A percentile compares a stretch with the other conserved stretches of the same genome.
Evolutionary conservation across 768 basidiomycete genomes (phyloP).

Genomic region (Paxillus involutus): DNA sequence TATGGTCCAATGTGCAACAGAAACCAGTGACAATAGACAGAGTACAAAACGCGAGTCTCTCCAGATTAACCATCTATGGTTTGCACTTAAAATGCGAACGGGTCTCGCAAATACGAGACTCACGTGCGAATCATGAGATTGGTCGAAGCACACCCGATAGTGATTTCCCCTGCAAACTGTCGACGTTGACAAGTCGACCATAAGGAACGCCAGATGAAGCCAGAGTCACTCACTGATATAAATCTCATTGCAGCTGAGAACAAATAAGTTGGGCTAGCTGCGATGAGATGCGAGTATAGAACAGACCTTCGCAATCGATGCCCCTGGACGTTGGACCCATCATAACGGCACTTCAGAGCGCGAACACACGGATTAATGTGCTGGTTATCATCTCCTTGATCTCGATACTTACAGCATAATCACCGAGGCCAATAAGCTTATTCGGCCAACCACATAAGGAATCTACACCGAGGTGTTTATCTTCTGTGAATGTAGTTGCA

Average conservation of each 20-base stretch:
- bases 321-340: background rate
- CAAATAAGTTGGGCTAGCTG: background rate
- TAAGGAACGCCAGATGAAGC: background rate
- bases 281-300: background rate
- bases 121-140: conserved; percentile 32
- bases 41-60: conserved; percentile 17
- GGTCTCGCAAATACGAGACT: background rate
- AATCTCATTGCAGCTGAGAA: conserved; percentile 6
- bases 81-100: background rate
- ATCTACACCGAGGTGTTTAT: conserved; percentile 10
- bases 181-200: background rate
- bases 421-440: conserved; percentile 14
- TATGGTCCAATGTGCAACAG: conserved; percentile 23
- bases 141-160: conserved; percentile 17
- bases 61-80: conserved; percentile 29
- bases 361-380: background rate
- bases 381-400: background rate
- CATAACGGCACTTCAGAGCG: conserved; percentile 2
- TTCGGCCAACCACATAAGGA: conserved; percentile 24
- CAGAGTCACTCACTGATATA: conserved; percentile 10
- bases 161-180: conserved; percentile 16
- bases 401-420: conserved; percentile 13
- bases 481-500: background rate
- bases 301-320: conserved; percentile 20
- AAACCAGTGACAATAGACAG: conserved; percentile 5